Base-by-base conservation (phyloP, 805 yeast genomes). In the Candida multigemmis region DNA sequence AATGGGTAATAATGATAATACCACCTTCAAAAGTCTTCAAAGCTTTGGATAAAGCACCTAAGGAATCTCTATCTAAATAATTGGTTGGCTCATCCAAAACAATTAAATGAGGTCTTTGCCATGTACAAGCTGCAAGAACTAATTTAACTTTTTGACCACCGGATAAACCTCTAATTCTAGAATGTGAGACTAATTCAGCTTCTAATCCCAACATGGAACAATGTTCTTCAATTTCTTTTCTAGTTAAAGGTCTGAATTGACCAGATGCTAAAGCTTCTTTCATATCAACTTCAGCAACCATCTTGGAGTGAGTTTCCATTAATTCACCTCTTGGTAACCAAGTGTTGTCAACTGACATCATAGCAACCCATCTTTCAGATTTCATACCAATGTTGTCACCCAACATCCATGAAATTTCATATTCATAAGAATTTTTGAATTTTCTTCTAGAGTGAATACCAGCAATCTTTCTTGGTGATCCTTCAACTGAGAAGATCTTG, bases 101-200 rank as follows among this genome's bases (percentile, higher is more conserved):
- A 53, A 91, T 87, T 74, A 91, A 77, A 65, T 91, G 98, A 61
- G 98, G 98, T 77, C 97, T 89, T 76, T 89, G 96, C 98, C 98
- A 91, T 36, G 97, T 87, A 80, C 97, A 85, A 68, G 97, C 98
- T 68, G 99, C 99, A 56, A 91, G 73, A 56, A 91, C 98, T 64
- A 91, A 82, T 74, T 91, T 91, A 69, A 91, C 98, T 80, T 91
- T 91, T 77, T 91, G 98, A 75, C 98, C 98, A 81, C 98, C 98
- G 50, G 98, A 91, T 58, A 91, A 77, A 83, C 98, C 97, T 77
- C 96, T 87, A 68, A 91, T 91, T 77, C 96, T 89, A 49, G 98
- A 87, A 79, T 91, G 99, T 37, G 98, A 84, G 66, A 91, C 98
- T 69, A 91, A 79, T 75, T 91, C 98, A 55, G 97, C 78, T 46